A percentile compares a stretch with the other conserved stretches of the same genome.
These are phyloP conservation scores for Asterionellopsis glacialis DNA, from an alignment of 108 stramenopile genomes.

Conservation along the genomic window DNA sequence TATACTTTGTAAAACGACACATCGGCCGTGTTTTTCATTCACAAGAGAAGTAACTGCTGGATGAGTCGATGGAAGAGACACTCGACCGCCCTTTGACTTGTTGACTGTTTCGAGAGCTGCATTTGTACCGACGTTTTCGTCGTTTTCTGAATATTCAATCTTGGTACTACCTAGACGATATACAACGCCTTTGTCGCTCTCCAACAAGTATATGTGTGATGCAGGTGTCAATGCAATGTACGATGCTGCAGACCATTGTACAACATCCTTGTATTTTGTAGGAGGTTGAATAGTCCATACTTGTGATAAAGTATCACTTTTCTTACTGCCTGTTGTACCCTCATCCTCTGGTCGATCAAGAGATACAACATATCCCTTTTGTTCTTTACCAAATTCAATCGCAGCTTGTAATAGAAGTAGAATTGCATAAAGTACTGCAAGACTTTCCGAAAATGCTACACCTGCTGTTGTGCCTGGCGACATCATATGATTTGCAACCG, in stretches of 20 bases:
- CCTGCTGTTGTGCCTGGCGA: neutral
- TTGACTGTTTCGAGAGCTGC: constrained; percentile 29
- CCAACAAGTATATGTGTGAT: constrained; percentile 30
- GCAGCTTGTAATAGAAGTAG: constrained; percentile 68
- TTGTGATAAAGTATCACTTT: constrained; percentile 6
- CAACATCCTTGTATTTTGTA: constrained; percentile 13
- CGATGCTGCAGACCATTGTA: constrained; percentile 49
- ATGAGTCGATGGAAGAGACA: constrained; percentile 57
- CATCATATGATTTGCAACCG: constrained; percentile 39
- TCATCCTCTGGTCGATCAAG: constrained; percentile 6
- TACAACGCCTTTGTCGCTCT: constrained; percentile 2
- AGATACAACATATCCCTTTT: constrained; percentile 11
- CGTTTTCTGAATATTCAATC: neutral
- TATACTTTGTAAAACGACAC: constrained; percentile 67
- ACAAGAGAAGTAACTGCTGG: constrained; percentile 38
- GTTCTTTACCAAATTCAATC: constrained; percentile 63
- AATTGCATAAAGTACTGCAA: constrained; percentile 47
- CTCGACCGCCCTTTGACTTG: constrained; percentile 46
- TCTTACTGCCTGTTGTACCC: neutral
- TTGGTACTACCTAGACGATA: constrained; percentile 18
- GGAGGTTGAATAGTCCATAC: constrained; percentile 14
- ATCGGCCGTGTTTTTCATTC: constrained; percentile 21
- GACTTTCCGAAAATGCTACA: constrained; percentile 39
- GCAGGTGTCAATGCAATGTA: constrained; percentile 49
- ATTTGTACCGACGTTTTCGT: constrained; percentile 5